A percentile compares a stretch with the other conserved stretches of the same genome.
phyloP scores from a whole-genome alignment of 331 rosid species.

The Acacia pycnantha region DNA sequence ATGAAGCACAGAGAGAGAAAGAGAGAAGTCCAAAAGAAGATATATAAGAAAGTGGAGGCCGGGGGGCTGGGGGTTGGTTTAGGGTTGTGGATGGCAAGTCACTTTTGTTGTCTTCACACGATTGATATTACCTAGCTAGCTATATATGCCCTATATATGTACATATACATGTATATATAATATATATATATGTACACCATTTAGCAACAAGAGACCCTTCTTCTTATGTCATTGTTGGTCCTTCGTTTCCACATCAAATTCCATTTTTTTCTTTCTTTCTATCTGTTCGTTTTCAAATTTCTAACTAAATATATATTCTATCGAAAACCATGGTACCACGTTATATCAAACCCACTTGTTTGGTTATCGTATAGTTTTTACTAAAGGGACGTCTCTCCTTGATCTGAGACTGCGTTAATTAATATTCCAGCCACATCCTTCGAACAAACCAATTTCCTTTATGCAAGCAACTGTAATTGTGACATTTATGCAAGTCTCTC shows the following conservation, averaged over 20 bases:
- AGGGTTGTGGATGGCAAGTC: conserved; percentile 99
- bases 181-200: background rate
- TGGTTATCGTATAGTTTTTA: conserved; percentile 56
- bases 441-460: background rate
- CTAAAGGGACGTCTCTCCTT: conserved; percentile 71
- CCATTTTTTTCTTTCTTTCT: background rate
- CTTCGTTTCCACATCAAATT: conserved; percentile 24
- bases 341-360: conserved; percentile 40
- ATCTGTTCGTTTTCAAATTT: conserved; percentile 23
- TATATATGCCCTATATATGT: conserved; percentile 32
- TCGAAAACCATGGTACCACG: conserved; percentile 28
- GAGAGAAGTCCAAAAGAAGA: conserved; percentile 42
- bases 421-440: conserved; percentile 24
- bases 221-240: conserved; percentile 31
- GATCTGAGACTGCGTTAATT: conserved; percentile 38
- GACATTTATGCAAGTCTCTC: background rate
- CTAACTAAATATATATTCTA: conserved; percentile 16
- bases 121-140: conserved; percentile 38
- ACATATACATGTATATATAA: conserved; percentile 2
- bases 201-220: conserved; percentile 12
- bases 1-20: conserved; percentile 33
- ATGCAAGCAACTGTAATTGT: conserved; percentile 7
- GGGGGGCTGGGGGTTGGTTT: conserved; percentile 62
- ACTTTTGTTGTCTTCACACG: conserved; percentile 99
- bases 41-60: conserved; percentile 50